Evolutionary conservation across 768 basidiomycete genomes (phyloP), one percentile per base, ranked within the genome.

Genomic region (Suillus weaverae): DNA sequence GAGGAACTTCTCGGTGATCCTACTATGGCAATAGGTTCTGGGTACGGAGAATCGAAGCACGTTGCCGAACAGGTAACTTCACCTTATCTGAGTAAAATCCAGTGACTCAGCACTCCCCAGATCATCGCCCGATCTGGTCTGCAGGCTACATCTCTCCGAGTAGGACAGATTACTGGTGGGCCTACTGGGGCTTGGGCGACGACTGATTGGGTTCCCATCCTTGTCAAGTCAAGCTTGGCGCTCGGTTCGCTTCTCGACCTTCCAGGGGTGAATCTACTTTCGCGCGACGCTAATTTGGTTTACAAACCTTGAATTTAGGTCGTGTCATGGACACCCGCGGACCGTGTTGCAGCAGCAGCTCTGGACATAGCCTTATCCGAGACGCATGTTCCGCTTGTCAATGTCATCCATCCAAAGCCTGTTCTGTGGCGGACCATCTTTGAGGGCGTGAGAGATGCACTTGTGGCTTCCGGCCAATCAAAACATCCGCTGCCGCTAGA

Each of bases 291-390:
- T 22, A 22, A 32, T 33, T 61, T 60, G 26, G 6, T n/a, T 44
- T 35, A 62, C n/a, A 5, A 20, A 48, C 16, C 13, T 11, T 36
- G 44, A 32, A 9, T 78, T 18, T 41, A 83, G 81, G 63, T 67
- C 6, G 71, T 80, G 13, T 80, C 80, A 0, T 83, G 82, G 84
- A 54, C 84, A 5, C 80, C 83, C 0, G 74, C 77, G 61, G 76
- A 83, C 66, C 70, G 74, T 2, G 81, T 77, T 0, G 79, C 81
- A 0, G 18, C 71, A 41, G 73, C 75, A n/a, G 65, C 77, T 14
- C 53, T 76, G 13, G 78, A 80, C 62, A 68, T 77, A 9, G 77
- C 74, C 0, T 67, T 76, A 33, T 51, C 65, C 3, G 63, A 70
- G 22, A 33, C 33, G 9, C 59, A 68, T 1, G 72, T 74, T 3